These are phyloP conservation scores for Diplodia mutila DNA, from an alignment of 2,329 filamentous ascomycete genomes.

Conservation along the genomic window DNA sequence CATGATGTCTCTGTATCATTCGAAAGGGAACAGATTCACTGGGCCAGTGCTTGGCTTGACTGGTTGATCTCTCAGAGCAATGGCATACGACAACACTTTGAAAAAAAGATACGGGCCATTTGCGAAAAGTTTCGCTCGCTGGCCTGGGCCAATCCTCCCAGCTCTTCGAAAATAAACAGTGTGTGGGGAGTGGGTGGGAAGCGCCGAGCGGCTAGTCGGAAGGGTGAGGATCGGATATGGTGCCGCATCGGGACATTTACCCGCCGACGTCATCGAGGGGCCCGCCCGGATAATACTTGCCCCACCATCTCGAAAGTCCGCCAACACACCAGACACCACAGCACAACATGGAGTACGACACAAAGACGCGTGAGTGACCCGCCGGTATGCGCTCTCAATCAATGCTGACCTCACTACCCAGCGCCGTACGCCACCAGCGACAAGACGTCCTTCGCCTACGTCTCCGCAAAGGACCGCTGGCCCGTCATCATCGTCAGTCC, in stretches of 20 bases:
- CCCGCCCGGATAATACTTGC: not conserved
- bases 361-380: slow-evolving; percentile 66
- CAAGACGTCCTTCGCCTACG: slow-evolving; percentile 81
- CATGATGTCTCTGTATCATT: no score
- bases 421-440: slow-evolving; percentile 80
- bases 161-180: not conserved
- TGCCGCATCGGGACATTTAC: slow-evolving; percentile 2
- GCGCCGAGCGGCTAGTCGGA: not conserved
- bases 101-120: not conserved
- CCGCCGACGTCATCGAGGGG: slow-evolving; percentile 25
- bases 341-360: slow-evolving; percentile 70
- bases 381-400: slow-evolving; percentile 24
- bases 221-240: not conserved
- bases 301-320: slow-evolving; percentile 9
- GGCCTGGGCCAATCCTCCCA: no score
- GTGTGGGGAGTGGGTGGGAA: not conserved
- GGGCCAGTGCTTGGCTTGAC: not conserved
- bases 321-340: not conserved
- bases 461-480: slow-evolving; percentile 86
- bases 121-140: not conserved
- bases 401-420: slow-evolving; percentile 42
- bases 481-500: slow-evolving; percentile 80
- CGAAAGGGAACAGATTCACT: no score
- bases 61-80: not conserved
- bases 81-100: not conserved